Percentiles rank a stretch among this genome's conserved stretches.
Evolutionary conservation across 805 yeast species (phyloP).

Genomic region (Yamadazyma akitaensis): DNA sequence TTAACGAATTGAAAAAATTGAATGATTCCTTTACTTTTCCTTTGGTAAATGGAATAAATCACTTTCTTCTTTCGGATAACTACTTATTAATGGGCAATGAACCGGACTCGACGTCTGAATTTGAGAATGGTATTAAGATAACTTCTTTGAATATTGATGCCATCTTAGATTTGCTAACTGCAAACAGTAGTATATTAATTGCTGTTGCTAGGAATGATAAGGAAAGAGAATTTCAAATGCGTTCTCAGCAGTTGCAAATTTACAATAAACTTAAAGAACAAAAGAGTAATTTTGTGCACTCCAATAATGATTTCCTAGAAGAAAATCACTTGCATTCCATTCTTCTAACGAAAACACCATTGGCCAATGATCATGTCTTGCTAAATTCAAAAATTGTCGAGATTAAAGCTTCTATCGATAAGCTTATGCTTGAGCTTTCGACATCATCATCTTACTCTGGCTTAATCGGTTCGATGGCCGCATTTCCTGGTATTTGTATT

Average conservation of each 20-base stretch:
- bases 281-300: background rate
- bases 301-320: background rate
- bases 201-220: background rate
- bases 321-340: background rate
- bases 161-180: background rate
- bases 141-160: slow-evolving; percentile 1
- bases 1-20: slow-evolving; percentile 46
- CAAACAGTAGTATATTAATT: background rate
- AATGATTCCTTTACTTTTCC: slow-evolving; percentile 22
- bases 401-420: background rate
- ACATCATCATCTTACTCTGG: background rate
- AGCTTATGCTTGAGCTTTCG: background rate
- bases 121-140: background rate
- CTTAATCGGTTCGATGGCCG: background rate
- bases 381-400: background rate
- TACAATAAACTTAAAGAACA: background rate
- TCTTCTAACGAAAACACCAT: background rate
- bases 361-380: background rate
- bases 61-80: slow-evolving; percentile 9
- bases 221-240: background rate
- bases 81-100: slow-evolving; percentile 4
- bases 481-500: background rate
- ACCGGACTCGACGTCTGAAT: background rate
- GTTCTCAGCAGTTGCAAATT: background rate
- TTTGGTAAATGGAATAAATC: slow-evolving; percentile 6